Conservation (phyloP, 2,329 filamentous ascomycete species). For the Paramyrothecium sp. region DNA sequence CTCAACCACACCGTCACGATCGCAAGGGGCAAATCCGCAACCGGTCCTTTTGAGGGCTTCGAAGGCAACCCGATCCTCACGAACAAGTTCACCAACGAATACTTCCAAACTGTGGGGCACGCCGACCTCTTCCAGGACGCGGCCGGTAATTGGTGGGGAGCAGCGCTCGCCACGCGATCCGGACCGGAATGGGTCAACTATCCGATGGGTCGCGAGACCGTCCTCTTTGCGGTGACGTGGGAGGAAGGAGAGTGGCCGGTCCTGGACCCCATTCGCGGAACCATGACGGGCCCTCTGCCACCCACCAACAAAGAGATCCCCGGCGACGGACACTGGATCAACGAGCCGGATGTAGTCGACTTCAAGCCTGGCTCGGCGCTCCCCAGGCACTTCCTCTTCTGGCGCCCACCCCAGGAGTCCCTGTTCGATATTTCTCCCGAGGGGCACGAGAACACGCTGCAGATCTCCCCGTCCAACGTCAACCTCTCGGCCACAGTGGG, state of each 20-base stretch:
- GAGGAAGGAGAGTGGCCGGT: slow-evolving; percentile 44
- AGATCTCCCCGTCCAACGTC: slow-evolving; percentile 44
- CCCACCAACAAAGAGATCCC: slow-evolving; percentile 21
- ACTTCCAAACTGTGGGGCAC: slow-evolving; percentile 42
- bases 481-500: slow-evolving; percentile 46
- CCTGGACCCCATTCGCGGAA: slow-evolving; percentile 17
- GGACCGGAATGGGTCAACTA: slow-evolving; percentile 37
- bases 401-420: slow-evolving; percentile 46
- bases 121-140: slow-evolving; percentile 41
- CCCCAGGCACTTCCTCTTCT: slow-evolving; percentile 54
- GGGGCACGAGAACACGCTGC: slow-evolving; percentile 40
- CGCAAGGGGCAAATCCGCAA: slow-evolving; percentile 34
- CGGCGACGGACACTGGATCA: slow-evolving; percentile 37
- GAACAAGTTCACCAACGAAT: slow-evolving; percentile 31
- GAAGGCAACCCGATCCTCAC: slow-evolving; percentile 43
- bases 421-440: slow-evolving; percentile 44
- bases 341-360: slow-evolving; percentile 40
- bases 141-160: slow-evolving; percentile 50
- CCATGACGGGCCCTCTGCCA: slow-evolving; percentile 35
- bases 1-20: slow-evolving; percentile 40
- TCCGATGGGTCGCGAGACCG: slow-evolving; percentile 54
- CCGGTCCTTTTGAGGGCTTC: slow-evolving; percentile 40
- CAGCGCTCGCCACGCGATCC: slow-evolving; percentile 41
- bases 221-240: slow-evolving; percentile 48
- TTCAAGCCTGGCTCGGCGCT: slow-evolving; percentile 43